Evolutionary conservation across 345 rosid species (phyloP).

Genomic region (Camelina sativa): DNA sequence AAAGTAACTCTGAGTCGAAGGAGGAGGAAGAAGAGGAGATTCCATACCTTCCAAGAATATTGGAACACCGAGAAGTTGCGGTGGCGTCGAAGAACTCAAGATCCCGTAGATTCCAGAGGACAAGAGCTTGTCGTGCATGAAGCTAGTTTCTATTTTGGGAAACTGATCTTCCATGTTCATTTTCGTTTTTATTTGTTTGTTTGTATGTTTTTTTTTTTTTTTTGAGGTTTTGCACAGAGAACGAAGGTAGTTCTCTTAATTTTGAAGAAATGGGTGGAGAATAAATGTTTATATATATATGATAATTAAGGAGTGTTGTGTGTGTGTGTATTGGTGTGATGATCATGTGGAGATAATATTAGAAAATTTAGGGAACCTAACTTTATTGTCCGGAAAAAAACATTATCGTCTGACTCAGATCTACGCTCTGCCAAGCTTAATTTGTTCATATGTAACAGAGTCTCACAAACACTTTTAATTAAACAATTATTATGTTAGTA

Average conservation of each 20-base stretch:
- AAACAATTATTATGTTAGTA: conserved; percentile 23
- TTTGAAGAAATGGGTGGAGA: conserved; percentile 37
- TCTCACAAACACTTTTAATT: conserved; percentile 42
- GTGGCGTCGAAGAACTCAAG: conserved; percentile 40
- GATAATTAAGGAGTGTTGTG: conserved; percentile 26
- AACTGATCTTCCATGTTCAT: conserved; percentile 53
- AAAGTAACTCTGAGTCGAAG: conserved; percentile 33
- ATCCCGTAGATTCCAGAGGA: conserved; percentile 49
- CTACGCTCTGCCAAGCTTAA: conserved; percentile 39
- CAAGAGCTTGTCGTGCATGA: conserved; percentile 51
- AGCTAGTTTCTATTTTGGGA: conserved; percentile 58
- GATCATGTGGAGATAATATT: conserved; percentile 37
- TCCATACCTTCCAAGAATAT: conserved; percentile 50
- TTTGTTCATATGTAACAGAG: conserved; percentile 43
- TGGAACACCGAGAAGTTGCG: conserved; percentile 47
- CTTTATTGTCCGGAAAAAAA: conserved; percentile 41
- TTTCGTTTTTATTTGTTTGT: not conserved
- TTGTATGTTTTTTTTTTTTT: conserved; percentile 1
- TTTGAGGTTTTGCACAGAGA: conserved; percentile 21
- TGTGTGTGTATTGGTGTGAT: conserved; percentile 35
- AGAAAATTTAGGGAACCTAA: conserved; percentile 45
- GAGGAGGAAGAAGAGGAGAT: conserved; percentile 31
- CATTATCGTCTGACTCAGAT: conserved; percentile 57
- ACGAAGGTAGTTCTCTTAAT: conserved; percentile 27
- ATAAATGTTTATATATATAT: conserved; percentile 57